Conservation (phyloP, 805 yeast genomes). For the Lipomyces kockii region DNA sequence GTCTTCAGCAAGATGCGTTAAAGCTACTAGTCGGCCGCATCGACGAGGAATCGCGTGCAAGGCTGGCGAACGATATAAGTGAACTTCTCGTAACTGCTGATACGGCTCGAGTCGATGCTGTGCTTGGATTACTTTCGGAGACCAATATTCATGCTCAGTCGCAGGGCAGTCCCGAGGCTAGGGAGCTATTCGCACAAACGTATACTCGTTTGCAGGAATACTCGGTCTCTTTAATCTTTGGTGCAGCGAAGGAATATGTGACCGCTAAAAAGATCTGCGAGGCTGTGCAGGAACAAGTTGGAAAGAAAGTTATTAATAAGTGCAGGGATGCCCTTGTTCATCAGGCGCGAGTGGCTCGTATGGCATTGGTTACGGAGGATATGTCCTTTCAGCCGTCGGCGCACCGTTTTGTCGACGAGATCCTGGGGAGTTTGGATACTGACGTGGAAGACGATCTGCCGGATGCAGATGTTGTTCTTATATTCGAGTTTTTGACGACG, state of each 20-base stretch:
- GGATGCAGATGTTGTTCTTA: background rate
- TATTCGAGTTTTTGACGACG: constrained; percentile 10
- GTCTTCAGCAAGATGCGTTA: background rate
- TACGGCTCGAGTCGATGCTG: background rate
- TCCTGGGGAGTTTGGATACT: constrained; percentile 1
- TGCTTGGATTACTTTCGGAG: background rate
- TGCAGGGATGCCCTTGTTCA: background rate
- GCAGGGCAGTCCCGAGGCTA: background rate
- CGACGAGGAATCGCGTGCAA: background rate
- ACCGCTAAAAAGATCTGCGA: background rate
- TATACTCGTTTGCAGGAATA: background rate
- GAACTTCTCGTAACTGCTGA: constrained; percentile 11
- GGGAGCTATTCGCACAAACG: background rate
- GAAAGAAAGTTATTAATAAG: background rate
- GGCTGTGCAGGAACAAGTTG: background rate
- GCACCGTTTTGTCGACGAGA: background rate
- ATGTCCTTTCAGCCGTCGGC: constrained; percentile 8
- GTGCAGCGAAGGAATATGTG: background rate
- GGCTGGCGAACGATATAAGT: background rate
- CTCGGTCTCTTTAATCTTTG: background rate
- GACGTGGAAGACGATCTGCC: background rate
- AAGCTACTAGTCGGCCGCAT: background rate
- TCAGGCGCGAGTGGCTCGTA: background rate
- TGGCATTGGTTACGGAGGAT: constrained; percentile 20
- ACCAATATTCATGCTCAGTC: background rate